Conservation (phyloP, 352 stramenopile species). For the Pythium utonaiense region DNA sequence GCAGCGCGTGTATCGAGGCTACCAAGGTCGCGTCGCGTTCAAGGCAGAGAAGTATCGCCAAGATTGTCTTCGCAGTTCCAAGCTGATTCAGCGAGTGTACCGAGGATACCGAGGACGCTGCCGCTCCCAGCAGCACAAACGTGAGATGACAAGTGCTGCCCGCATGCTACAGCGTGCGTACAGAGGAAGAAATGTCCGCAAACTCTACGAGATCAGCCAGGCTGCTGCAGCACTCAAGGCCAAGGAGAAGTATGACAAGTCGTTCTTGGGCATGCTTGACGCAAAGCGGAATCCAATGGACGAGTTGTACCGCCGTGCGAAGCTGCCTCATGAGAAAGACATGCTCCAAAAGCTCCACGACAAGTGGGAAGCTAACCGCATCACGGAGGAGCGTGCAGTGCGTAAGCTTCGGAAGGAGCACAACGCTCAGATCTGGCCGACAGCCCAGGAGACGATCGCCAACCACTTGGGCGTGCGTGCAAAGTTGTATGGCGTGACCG, state of each 20-base stretch:
- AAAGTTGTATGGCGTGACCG: conserved; percentile 64
- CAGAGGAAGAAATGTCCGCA: conserved; percentile 36
- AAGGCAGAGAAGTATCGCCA: conserved; percentile 28
- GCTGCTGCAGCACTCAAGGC: conserved; percentile 47
- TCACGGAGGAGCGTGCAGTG: conserved; percentile 41
- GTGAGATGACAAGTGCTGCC: conserved; percentile 35
- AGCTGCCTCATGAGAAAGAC: conserved; percentile 40
- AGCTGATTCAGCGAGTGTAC: conserved; percentile 44
- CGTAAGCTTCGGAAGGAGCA: conserved; percentile 44
- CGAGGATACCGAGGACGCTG: conserved; percentile 33
- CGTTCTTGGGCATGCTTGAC: conserved; percentile 45
- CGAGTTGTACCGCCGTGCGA: conserved; percentile 54
- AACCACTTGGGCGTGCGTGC: conserved; percentile 39
- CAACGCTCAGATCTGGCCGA: conserved; percentile 23
- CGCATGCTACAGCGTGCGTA: conserved; percentile 45
- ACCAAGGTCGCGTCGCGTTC: conserved; percentile 30
- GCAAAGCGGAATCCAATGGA: conserved; percentile 61
- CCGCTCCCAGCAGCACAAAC: conserved; percentile 20
- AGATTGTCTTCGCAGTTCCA: conserved; percentile 24
- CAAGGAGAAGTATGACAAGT: conserved; percentile 54
- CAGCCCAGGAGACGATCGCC: conserved; percentile 36
- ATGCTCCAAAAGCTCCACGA: conserved; percentile 38
- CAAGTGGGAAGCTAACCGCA: conserved; percentile 46
- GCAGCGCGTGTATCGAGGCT: conserved; percentile 47
- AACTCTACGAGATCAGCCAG: conserved; percentile 55